A percentile compares a stretch with the other conserved stretches of the same genome.
Conservation (phyloP, 2,329 filamentous ascomycete species). For the Verticillium zaregamsianum region DNA sequence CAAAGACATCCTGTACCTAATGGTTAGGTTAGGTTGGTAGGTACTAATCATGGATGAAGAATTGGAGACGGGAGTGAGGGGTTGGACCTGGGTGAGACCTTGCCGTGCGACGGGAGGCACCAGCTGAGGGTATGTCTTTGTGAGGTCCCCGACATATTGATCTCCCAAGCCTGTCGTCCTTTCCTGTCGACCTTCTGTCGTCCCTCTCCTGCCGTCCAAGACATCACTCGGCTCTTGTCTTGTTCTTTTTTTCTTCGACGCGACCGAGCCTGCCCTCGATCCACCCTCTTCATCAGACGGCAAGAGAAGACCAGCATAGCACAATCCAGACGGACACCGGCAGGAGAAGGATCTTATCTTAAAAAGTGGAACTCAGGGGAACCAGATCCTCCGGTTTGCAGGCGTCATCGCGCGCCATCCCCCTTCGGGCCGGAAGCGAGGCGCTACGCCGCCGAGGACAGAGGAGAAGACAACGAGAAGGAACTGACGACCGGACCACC, state of each 20-base stretch:
- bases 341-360: constrained; percentile 6
- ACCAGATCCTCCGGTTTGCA: constrained; percentile 10
- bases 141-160: neutral
- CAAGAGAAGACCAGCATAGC: too few species aligned
- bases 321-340: neutral
- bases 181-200: neutral
- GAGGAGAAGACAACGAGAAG: neutral
- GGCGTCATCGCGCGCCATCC: neutral
- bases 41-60: neutral
- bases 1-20: too few species aligned
- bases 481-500: neutral
- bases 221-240: too few species aligned
- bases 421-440: neutral
- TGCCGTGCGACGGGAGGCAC: neutral
- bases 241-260: too few species aligned
- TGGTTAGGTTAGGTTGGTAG: neutral
- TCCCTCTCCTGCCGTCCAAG: neutral
- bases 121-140: neutral
- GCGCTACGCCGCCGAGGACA: neutral
- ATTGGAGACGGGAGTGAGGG: neutral
- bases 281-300: too few species aligned
- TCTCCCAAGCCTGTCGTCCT: neutral
- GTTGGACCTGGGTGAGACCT: neutral
- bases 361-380: constrained; percentile 13
- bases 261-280: too few species aligned